Percentiles rank a stretch among this genome's conserved stretches.
These are phyloP conservation scores for Cladosporium velox DNA, from an alignment of 2,329 filamentous ascomycete genomes.

Conservation along the genomic window DNA sequence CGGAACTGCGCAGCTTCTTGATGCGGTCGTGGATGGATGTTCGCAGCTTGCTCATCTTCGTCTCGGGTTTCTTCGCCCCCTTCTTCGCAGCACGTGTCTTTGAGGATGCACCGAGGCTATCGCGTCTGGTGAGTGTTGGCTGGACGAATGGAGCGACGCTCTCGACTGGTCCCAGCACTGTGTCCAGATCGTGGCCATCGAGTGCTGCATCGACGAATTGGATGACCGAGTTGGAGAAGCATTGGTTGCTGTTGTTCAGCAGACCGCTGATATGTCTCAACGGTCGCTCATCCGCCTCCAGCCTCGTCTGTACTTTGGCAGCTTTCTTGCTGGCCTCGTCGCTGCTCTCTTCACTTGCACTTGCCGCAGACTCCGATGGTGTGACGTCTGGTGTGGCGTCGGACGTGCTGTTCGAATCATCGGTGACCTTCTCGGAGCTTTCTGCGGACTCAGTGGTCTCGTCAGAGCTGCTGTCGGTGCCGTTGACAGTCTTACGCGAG, in stretches of 20 bases:
- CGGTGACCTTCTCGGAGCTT: not conserved
- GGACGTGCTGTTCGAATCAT: no score
- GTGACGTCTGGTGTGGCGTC: not conserved
- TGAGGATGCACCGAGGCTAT: not conserved
- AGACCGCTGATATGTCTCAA: constrained; percentile 19
- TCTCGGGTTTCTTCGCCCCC: not conserved
- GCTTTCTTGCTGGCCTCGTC: not conserved
- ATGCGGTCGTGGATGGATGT: not conserved
- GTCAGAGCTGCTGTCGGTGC: not conserved
- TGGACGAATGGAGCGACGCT: constrained; percentile 9
- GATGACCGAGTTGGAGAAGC: constrained; percentile 27
- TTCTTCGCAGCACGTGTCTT: not conserved
- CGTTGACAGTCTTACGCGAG: not conserved
- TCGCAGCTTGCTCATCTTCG: not conserved
- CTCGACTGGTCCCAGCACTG: constrained; percentile 20
- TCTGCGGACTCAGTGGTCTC: not conserved
- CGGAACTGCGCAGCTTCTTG: not conserved
- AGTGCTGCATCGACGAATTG: constrained; percentile 26
- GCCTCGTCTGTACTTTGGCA: not conserved
- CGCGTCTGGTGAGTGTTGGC: not conserved
- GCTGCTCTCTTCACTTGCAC: not conserved
- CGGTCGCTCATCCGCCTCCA: not conserved
- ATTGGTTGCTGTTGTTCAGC: constrained; percentile 22
- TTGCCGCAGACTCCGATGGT: not conserved
- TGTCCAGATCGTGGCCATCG: constrained; percentile 14